phyloP scores from a whole-genome alignment of 495 filamentous ascomycete species.

The Pseudoneurospora amorphoporcata region DNA sequence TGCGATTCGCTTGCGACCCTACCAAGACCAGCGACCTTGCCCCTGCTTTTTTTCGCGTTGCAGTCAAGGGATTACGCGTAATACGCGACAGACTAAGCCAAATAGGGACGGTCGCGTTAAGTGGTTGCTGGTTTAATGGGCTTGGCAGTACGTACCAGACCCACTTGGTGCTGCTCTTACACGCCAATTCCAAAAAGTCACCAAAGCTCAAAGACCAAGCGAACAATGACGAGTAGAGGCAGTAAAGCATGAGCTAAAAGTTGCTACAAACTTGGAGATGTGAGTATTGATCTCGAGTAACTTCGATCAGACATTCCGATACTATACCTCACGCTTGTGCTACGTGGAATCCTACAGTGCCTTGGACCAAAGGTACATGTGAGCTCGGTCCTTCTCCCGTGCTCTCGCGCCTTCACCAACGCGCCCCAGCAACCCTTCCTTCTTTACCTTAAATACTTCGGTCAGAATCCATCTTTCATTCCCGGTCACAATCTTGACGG shows the following conservation, averaged over 20 bases:
- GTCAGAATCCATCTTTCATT: background rate
- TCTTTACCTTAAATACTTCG: background rate
- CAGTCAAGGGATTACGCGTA: constrained; percentile 13
- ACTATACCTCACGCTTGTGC: too few relatives aligned
- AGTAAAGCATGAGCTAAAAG: background rate
- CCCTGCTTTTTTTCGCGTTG: constrained; percentile 16
- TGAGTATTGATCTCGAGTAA: background rate
- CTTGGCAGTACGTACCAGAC: background rate
- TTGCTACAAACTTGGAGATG: background rate
- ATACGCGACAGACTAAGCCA: constrained; percentile 20
- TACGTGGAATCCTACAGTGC: background rate
- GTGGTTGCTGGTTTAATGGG: constrained; percentile 19
- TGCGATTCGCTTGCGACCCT: background rate
- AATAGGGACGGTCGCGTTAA: constrained; percentile 27
- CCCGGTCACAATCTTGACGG: background rate
- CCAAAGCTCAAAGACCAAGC: background rate
- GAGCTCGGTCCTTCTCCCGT: background rate
- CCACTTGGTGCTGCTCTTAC: background rate
- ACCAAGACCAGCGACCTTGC: background rate
- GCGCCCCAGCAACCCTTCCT: background rate
- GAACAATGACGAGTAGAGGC: background rate
- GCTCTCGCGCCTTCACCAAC: background rate
- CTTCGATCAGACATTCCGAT: background rate
- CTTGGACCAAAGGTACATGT: background rate
- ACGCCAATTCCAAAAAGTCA: background rate